Base-by-base conservation (phyloP, 148 eudicot genomes). In the Spergularia marina region DNA sequence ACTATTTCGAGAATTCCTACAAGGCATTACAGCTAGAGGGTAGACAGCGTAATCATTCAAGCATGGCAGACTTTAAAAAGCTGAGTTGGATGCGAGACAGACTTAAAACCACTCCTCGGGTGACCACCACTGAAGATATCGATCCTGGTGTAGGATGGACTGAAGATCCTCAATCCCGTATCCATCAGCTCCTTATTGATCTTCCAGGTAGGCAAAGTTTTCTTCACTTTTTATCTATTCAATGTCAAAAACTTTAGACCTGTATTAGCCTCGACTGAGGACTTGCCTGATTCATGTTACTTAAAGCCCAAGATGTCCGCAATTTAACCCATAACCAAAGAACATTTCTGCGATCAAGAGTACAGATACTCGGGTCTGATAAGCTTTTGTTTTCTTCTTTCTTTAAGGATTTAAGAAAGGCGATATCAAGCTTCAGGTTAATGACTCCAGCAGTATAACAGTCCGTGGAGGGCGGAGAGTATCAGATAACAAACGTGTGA, bases 361-460 rank as follows among this genome's bases (percentile, higher is more conserved):
- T 30, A 30, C 34, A 30, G 34, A 30, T 30, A 30, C 34, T 30
- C 34, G 36, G 36, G 36, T 30, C 36, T 30, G 36, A 30, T 30
- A 13, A 11, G 7, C n/a, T 65, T 66, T 51, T 56, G 16, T 25
- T 63, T 54, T 11, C 23, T 56, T 7, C 58, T 75, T 47, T 9
- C 71, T 62, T 56, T 11, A 73, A 92, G 97, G 87, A 71, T 92
- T 85, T 77, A 83, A 81, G 72, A 82, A 59, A 74, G 84, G 81
- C 20, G 82, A 88, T 56, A 69, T 90, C 75, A 86, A 78, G 71
- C 77, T 85, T 59, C 77, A 80, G 18, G 73, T 81, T 58, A 79
- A 86, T 54, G 72, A 78, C 4, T 40, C 76, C 5, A 85, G 86
- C 4, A 69, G 76, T 53, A 47, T 89, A 51, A 17, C 53, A 20